Conservation (phyloP, 768 basidiomycete genomes). For the Boletus eberwhitei region DNA sequence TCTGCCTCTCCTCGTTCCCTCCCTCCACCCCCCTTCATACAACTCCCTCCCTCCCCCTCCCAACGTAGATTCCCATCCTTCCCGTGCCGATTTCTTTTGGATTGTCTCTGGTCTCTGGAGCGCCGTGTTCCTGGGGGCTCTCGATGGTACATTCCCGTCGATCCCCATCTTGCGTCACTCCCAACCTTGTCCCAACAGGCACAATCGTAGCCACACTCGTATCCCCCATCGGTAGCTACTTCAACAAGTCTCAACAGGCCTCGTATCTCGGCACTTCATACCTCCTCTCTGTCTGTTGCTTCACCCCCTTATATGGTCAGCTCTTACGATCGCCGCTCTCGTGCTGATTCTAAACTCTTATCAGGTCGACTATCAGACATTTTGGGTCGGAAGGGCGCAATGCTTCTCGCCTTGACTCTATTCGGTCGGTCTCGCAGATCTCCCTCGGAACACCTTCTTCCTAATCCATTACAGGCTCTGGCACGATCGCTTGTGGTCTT, state of each 20-base stretch:
- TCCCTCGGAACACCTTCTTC: conserved; percentile 9
- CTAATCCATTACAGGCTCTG: conserved; percentile 51
- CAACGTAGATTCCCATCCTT: conserved; percentile 37
- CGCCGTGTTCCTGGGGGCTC: conserved; percentile 77
- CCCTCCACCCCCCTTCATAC: conserved; percentile 37
- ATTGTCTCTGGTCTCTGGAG: conserved; percentile 79
- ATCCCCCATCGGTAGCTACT: conserved; percentile 82
- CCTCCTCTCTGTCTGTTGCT: conserved; percentile 84
- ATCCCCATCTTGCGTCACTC: not conserved
- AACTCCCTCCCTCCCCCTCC: conserved; percentile 34
- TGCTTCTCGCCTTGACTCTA: conserved; percentile 77
- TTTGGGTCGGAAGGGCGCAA: conserved; percentile 80
- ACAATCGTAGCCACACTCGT: conserved; percentile 86
- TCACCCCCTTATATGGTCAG: conserved; percentile 84
- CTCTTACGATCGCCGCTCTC: conserved; percentile 9
- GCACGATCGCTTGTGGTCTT: conserved; percentile 82
- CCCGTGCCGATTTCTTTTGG: conserved; percentile 58
- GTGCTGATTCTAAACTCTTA: conserved; percentile 20
- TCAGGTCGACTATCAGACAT: conserved; percentile 82
- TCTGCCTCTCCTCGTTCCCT: conserved; percentile 50
- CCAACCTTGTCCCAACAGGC: conserved; percentile 34
- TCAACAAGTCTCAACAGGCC: conserved; percentile 72
- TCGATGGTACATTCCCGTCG: conserved; percentile 60
- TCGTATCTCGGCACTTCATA: conserved; percentile 90
- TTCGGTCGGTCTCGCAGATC: conserved; percentile 57